Evolutionary conservation across 306 rosid species (phyloP).

Genomic region (Quercus glauca): DNA sequence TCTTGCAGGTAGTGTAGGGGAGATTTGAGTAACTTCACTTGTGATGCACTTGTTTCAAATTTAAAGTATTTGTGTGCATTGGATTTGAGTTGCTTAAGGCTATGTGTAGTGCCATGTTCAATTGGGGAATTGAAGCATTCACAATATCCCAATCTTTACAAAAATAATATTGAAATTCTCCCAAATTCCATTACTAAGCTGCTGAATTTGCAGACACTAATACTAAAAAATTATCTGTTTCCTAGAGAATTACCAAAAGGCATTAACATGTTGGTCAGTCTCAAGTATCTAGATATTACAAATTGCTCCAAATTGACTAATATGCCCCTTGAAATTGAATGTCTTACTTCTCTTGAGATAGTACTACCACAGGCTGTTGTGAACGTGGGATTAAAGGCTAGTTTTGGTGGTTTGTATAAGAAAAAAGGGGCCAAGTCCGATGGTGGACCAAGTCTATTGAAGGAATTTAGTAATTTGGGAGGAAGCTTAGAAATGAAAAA

Average conservation of each 20-base stretch:
- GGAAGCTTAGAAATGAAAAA: constrained; percentile 2
- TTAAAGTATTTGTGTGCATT: constrained; percentile 1
- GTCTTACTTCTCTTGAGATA: not conserved
- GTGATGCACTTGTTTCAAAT: not conserved
- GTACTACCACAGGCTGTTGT: constrained; percentile 5
- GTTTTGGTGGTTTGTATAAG: too few relatives aligned
- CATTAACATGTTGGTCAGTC: constrained; percentile 12
- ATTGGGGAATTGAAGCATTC: constrained; percentile 19
- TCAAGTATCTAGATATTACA: not conserved
- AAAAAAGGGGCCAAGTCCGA: not conserved
- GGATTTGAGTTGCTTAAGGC: constrained; percentile 15
- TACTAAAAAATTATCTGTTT: constrained; percentile 1
- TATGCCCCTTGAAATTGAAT: not conserved
- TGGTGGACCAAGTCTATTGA: not conserved
- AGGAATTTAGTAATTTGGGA: not conserved
- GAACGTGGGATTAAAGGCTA: too few relatives aligned
- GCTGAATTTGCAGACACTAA: constrained; percentile 12
- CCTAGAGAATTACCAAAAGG: constrained; percentile 15
- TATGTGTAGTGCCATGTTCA: constrained; percentile 3
- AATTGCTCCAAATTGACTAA: not conserved
- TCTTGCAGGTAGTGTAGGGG: not conserved
- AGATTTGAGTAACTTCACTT: not conserved
- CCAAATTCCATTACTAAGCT: constrained; percentile 22
- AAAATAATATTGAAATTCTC: constrained; percentile 11
- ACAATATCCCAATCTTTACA: not conserved